Conservation (phyloP, 495 filamentous ascomycete genomes). For the Aspergillus homomorphus region DNA sequence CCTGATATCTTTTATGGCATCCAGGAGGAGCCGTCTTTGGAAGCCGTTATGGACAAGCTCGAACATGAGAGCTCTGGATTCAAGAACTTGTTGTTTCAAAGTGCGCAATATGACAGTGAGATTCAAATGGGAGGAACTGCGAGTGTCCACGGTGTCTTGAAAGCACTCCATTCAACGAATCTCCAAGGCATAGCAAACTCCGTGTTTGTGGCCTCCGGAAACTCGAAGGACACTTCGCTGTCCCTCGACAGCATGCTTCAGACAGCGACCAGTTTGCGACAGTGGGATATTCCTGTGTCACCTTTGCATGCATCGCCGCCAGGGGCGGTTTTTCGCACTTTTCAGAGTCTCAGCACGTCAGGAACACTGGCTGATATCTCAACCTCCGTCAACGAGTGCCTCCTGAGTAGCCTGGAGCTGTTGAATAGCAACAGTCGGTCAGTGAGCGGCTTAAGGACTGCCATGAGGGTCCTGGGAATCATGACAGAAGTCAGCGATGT, state of each 20-base stretch:
- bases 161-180: constrained; percentile 45
- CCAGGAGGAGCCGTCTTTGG: constrained; percentile 68
- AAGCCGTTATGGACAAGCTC: constrained; percentile 74
- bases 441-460: constrained; percentile 56
- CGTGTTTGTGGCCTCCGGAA: constrained; percentile 33
- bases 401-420: constrained; percentile 60
- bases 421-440: constrained; percentile 55
- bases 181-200: constrained; percentile 48
- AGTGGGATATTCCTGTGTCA: constrained; percentile 87
- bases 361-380: constrained; percentile 49
- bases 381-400: constrained; percentile 56
- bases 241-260: constrained; percentile 68
- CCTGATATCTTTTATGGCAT: constrained; percentile 97
- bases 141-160: constrained; percentile 40
- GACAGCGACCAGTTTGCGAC: constrained; percentile 81
- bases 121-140: constrained; percentile 56
- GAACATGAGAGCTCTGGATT: constrained; percentile 87
- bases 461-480: constrained; percentile 69
- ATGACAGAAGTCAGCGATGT: constrained; percentile 81
- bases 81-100: constrained; percentile 86
- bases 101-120: constrained; percentile 87
- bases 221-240: constrained; percentile 27
- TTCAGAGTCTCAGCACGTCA: constrained; percentile 73
- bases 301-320: constrained; percentile 56
- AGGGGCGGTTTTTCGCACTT: constrained; percentile 70